A percentile compares a stretch with the other conserved stretches of the same genome.
These are phyloP conservation scores for Lepidium africanum DNA, from an alignment of 345 rosid species.

Conservation along the genomic window DNA sequence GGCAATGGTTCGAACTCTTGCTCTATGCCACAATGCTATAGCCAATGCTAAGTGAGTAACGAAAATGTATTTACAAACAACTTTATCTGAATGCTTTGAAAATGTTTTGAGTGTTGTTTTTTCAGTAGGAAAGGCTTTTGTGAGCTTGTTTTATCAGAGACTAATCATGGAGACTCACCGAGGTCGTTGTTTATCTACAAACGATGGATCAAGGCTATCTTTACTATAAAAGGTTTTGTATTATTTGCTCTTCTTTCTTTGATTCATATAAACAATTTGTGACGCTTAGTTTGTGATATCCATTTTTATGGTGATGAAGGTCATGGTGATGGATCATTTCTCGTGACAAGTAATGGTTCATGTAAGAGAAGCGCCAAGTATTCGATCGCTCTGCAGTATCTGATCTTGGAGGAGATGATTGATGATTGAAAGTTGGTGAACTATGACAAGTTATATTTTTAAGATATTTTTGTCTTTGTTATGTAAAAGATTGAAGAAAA, in stretches of 20 bases:
- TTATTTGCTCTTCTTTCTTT: not conserved
- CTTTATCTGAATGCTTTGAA: not conserved
- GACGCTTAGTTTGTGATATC: not conserved
- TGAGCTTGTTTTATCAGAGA: slow-evolving; percentile 59
- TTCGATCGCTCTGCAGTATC: slow-evolving; percentile 29
- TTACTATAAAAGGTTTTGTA: slow-evolving; percentile 47
- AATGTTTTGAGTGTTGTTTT: not conserved
- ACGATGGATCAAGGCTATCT: slow-evolving; percentile 59
- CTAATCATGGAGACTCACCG: slow-evolving; percentile 58
- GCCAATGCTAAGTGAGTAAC: slow-evolving; percentile 51
- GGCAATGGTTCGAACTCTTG: slow-evolving; percentile 69
- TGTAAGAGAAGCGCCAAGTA: slow-evolving; percentile 22
- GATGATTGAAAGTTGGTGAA: not conserved
- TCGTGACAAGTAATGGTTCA: slow-evolving; percentile 32
- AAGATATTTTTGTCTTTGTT: not conserved
- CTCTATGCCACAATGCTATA: slow-evolving; percentile 66
- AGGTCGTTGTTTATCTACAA: slow-evolving; percentile 67
- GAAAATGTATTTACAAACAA: not conserved
- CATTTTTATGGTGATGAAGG: slow-evolving; percentile 28
- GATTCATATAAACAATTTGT: not conserved
- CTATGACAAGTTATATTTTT: not conserved
- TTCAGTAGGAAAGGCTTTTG: slow-evolving; percentile 40
- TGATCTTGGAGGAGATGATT: slow-evolving; percentile 24
- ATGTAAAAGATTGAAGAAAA: not conserved
- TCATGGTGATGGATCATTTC: slow-evolving; percentile 59